Evolutionary conservation across 257 asterid species (phyloP), one percentile per base, ranked within the genome.

Genomic region (Fraxinus cuspidata): DNA sequence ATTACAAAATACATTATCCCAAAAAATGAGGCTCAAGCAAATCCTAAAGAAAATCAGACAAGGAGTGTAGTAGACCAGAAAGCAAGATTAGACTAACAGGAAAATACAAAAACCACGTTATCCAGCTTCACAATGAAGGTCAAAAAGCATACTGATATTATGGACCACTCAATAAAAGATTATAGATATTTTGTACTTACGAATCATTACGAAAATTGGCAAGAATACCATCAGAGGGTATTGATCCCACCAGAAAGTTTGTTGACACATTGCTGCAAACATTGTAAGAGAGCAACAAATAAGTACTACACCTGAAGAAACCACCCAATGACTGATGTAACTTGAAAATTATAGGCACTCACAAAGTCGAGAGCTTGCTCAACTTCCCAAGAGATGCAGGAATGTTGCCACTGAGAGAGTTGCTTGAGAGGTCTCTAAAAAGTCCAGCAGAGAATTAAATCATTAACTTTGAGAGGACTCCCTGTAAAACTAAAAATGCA

Each of bases 351-450:
- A 74, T 27, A 81, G 49, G 78, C 71, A 93, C 99, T 87, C 89
- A 95, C 99, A 95, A 90, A 69, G 74, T 77, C 27, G 83, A 80
- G 58, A 95, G 98, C 84, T 89, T 87, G 92, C 80, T 83, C 71
- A 93, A 85, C 77, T 93, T 91, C 81, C 98, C 99, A 75, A 95
- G 93, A 63, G 99, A 92, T 74, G 83, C 80, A 81, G 99, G 99
- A 89, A 95, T 90, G 81, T 68, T 87, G 84, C 98, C 98, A 80
- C 99, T 89, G 70, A 95, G 96, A 81, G 97, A 91, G 90, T 95
- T 95, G 93, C 99, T 91, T 32, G 99, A 95, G 75, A 95, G 91
- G 83, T 95, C 99, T 88, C 99, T 95, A 90, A 63, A 87, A 80
- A 82, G 71, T 66, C 72, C 74, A 75, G 75, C 71, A 75, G 31